A percentile compares a stretch with the other conserved stretches of the same genome.
These are phyloP conservation scores for Cadophora sp. DNA, from an alignment of 2,329 filamentous ascomycete species.

Conservation along the genomic window DNA sequence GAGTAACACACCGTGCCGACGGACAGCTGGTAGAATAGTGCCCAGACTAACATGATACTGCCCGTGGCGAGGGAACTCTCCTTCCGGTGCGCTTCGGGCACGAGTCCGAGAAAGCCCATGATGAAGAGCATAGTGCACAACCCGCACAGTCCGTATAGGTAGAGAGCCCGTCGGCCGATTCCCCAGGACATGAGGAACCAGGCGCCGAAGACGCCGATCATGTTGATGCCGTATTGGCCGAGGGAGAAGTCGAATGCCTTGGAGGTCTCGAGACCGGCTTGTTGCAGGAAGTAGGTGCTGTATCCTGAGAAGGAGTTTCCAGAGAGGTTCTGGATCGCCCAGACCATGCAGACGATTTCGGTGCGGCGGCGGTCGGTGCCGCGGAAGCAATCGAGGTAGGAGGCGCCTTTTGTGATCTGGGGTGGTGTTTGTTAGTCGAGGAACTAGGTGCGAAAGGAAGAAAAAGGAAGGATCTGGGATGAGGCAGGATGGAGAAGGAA, in stretches of 20 bases:
- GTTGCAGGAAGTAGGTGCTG: constrained; percentile 66
- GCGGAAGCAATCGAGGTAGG: constrained; percentile 58
- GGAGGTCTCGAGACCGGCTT: constrained; percentile 58
- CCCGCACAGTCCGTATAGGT: constrained; percentile 56
- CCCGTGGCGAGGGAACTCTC: constrained; percentile 43
- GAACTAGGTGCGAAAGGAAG: too few species aligned
- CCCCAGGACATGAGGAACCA: constrained; percentile 55
- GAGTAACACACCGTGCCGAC: constrained; percentile 92
- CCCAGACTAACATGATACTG: constrained; percentile 80
- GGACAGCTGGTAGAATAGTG: constrained; percentile 82
- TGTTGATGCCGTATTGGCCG: constrained; percentile 56
- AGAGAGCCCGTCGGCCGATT: constrained; percentile 60
- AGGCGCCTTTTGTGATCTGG: constrained; percentile 49
- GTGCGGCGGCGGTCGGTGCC: constrained; percentile 59
- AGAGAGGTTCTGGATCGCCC: constrained; percentile 68
- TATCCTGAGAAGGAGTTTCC: constrained; percentile 71
- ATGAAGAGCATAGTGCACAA: constrained; percentile 71
- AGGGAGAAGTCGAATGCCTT: constrained; percentile 63
- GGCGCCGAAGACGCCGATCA: constrained; percentile 59
- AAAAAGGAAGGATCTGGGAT: too few species aligned
- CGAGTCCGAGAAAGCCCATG: constrained; percentile 71
- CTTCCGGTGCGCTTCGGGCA: constrained; percentile 38
- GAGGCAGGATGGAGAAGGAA: too few species aligned
- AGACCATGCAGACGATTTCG: constrained; percentile 65
- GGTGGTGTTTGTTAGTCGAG: background rate